Base-by-base conservation (phyloP, 164 flowering plant species). In the Platanus orientalis region DNA sequence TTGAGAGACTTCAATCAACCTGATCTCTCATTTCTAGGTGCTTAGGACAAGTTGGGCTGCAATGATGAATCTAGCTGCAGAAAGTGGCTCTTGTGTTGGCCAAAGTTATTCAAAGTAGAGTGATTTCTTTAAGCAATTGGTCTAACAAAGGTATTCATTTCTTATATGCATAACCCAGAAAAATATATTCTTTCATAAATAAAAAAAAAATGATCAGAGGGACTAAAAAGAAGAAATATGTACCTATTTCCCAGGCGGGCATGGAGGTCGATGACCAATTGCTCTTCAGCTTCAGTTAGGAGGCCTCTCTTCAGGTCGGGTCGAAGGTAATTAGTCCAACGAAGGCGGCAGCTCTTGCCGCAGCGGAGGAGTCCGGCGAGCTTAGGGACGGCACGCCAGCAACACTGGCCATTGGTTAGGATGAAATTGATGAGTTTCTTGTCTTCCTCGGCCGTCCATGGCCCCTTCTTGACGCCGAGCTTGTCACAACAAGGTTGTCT, bases 371-470 rank as follows among this genome's bases (percentile, higher is more conserved):
- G 86, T 21, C 94, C 94, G 32, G 97, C 97, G 45, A 90, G 94
- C 77, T 88, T 90, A 0, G 97, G 97, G 39, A 90, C 90, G 14
- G 94, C 92, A 1, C 97, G 70, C 97, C 97, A 90, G 51, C 97
- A 90, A 56, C 97, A 90, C 73, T 86, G 97, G 57, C 97, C 97
- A 71, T 90, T 86, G 54, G 83, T 84, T 67, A 90, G 83, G 51
- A 90, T 86, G 72, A 90, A 90, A 65, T 83, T 82, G 77, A 88
- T 85, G 64, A 90, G 92, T 59, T 88, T 90, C 83, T 86, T 90
- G 70, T 90, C 97, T 61, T 90, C 97, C 76, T 90, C 97, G 7
- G 90, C 89, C 0, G 94, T 90, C 97, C 97, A 90, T n/a, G 97
- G 97, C 26, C 97, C 97, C 70, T 90, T 90, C 88, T 90, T 90